phyloP scores from a whole-genome alignment of 2,329 filamentous ascomycete genomes.

The Apiospora kogelbergensis region DNA sequence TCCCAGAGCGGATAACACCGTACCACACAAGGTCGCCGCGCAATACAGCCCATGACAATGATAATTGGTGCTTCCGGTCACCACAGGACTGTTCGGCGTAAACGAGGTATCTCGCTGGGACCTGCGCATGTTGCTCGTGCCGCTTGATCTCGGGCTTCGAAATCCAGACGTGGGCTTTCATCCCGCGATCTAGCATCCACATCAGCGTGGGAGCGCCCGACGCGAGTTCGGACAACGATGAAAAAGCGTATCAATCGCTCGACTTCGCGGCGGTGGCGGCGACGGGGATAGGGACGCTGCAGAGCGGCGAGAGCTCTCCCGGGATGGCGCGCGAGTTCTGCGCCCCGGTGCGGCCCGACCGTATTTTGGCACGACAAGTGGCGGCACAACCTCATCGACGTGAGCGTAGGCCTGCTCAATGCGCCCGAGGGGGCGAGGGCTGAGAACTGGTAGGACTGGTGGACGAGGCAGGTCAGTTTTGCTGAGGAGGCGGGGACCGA shows the following conservation, averaged over 20 bases:
- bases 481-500: slow-evolving; percentile 47
- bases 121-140: slow-evolving; percentile 63
- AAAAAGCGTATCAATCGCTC: background rate
- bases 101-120: slow-evolving; percentile 57
- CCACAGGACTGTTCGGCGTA: slow-evolving; percentile 16
- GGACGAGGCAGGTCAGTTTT: slow-evolving; percentile 57
- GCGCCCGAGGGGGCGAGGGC: slow-evolving; percentile 52
- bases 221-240: slow-evolving; percentile 13
- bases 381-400: slow-evolving; percentile 57
- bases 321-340: slow-evolving; percentile 63
- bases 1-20: slow-evolving; percentile 54
- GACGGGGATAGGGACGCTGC: slow-evolving; percentile 37
- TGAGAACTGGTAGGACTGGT: slow-evolving; percentile 64
- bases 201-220: slow-evolving; percentile 32
- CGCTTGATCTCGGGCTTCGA: slow-evolving; percentile 61
- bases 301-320: slow-evolving; percentile 52
- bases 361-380: slow-evolving; percentile 60
- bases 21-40: slow-evolving; percentile 37
- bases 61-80: slow-evolving; percentile 60
- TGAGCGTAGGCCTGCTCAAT: slow-evolving; percentile 60
- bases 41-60: slow-evolving; percentile 43
- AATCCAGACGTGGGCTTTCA: slow-evolving; percentile 65
- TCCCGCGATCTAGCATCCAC: slow-evolving; percentile 59
- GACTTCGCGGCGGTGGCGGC: slow-evolving; percentile 12
- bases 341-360: slow-evolving; percentile 57